phyloP scores from a whole-genome alignment of 352 stramenopile genomes.

The Phytophthora colocasiae region DNA sequence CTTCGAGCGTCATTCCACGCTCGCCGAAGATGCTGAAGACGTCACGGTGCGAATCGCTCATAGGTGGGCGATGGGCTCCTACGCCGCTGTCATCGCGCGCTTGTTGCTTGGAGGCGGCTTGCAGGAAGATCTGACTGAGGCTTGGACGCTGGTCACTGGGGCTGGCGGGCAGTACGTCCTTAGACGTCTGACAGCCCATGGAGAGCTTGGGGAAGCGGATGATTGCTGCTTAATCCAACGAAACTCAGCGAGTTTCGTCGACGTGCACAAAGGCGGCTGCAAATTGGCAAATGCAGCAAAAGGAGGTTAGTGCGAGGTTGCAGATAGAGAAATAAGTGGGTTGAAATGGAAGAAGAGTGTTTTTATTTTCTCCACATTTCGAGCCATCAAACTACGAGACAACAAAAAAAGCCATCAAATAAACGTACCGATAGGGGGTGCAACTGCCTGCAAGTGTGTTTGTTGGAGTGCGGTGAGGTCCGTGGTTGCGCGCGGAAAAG shows the following conservation, averaged over 20 bases:
- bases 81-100: conserved; percentile 37
- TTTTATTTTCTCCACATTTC: conserved; percentile 21
- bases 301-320: neutral
- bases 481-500: conserved; percentile 21
- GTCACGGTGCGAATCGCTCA: conserved; percentile 64
- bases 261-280: conserved; percentile 23
- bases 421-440: conserved; percentile 28
- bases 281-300: conserved; percentile 1
- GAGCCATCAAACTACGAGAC: conserved; percentile 7
- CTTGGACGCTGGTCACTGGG: conserved; percentile 46
- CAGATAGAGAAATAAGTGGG: conserved; percentile 9
- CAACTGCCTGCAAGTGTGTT: conserved; percentile 1
- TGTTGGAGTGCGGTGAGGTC: neutral
- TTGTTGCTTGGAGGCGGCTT: conserved; percentile 56
- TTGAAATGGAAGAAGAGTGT: conserved; percentile 15
- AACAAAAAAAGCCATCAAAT: conserved; percentile 8
- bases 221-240: conserved; percentile 23
- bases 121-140: conserved; percentile 59
- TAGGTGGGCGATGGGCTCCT: conserved; percentile 22
- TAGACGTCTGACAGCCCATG: conserved; percentile 74
- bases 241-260: conserved; percentile 37
- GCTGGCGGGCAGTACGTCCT: conserved; percentile 48
- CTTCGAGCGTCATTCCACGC: conserved; percentile 74
- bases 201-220: conserved; percentile 46
- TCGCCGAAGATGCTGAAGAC: conserved; percentile 90